Percentiles rank a stretch among this genome's conserved stretches.
These are phyloP conservation scores for Flaveria sonorensis DNA, from an alignment of 129 eudicot genomes.

Conservation along the genomic window DNA sequence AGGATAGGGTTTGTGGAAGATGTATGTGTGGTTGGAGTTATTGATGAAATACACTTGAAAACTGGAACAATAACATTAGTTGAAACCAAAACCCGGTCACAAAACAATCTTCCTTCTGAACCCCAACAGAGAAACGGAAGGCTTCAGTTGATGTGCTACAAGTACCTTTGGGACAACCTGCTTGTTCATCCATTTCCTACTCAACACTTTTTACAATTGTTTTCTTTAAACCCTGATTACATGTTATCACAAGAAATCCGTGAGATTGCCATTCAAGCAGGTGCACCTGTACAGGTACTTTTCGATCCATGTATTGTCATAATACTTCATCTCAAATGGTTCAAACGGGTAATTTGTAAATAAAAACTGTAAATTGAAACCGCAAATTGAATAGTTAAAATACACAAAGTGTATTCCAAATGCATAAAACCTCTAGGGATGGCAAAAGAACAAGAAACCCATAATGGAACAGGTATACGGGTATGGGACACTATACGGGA, in stretches of 20 bases:
- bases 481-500: too few relatives aligned
- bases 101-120: slow-evolving; percentile 62
- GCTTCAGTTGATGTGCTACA: slow-evolving; percentile 93
- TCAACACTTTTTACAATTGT: slow-evolving; percentile 51
- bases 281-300: slow-evolving; percentile 66
- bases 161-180: slow-evolving; percentile 70
- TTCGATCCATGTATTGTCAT: neutral
- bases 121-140: slow-evolving; percentile 85
- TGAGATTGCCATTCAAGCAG: slow-evolving; percentile 54
- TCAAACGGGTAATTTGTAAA: neutral
- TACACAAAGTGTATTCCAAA: neutral
- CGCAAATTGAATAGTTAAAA: neutral
- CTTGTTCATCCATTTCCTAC: slow-evolving; percentile 57
- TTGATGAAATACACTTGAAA: slow-evolving; percentile 74
- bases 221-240: slow-evolving; percentile 61
- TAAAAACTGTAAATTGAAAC: neutral
- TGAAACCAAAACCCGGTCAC: slow-evolving; percentile 83
- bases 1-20: slow-evolving; percentile 86
- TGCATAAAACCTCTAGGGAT: too few relatives aligned
- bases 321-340: neutral
- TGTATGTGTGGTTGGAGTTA: slow-evolving; percentile 77
- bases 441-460: too few relatives aligned
- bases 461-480: too few relatives aligned
- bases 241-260: slow-evolving; percentile 58
- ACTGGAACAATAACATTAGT: slow-evolving; percentile 50